These are phyloP conservation scores for Sinapis alba DNA, from an alignment of 441 rosid genomes.

Conservation along the genomic window DNA sequence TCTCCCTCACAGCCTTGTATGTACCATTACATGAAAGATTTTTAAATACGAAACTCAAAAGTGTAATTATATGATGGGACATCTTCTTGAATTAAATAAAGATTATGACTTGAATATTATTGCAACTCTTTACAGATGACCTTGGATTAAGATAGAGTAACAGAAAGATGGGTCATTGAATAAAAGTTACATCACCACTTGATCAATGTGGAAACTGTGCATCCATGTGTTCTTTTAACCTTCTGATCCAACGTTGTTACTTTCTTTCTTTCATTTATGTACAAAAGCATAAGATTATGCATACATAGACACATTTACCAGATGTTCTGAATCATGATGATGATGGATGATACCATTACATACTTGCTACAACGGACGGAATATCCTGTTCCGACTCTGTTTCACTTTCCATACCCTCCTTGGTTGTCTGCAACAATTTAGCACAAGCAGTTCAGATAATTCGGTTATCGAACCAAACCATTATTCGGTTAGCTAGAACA, in stretches of 20 bases:
- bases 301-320: conserved; percentile 33
- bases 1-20: conserved; percentile 8
- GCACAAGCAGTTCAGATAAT: not conserved
- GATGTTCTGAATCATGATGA: conserved; percentile 5
- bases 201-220: conserved; percentile 27
- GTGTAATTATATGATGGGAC: conserved; percentile 26
- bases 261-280: conserved; percentile 43
- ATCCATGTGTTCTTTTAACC: conserved; percentile 1
- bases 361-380: conserved; percentile 80
- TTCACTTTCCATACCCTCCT: conserved; percentile 60
- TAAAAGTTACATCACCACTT: conserved; percentile 24
- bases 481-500: not conserved
- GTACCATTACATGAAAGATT: conserved; percentile 14
- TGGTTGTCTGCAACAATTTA: conserved; percentile 48
- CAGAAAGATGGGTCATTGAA: not conserved
- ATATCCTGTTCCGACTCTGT: conserved; percentile 70
- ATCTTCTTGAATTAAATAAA: conserved; percentile 24
- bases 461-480: not conserved
- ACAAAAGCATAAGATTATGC: conserved; percentile 41
- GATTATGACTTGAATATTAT: not conserved
- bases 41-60: conserved; percentile 7
- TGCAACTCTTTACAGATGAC: not conserved
- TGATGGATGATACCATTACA: conserved; percentile 46
- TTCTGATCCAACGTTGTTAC: not conserved
- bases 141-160: conserved; percentile 1